Conservation (phyloP, 257 asterid species). For the Lantana camara region DNA sequence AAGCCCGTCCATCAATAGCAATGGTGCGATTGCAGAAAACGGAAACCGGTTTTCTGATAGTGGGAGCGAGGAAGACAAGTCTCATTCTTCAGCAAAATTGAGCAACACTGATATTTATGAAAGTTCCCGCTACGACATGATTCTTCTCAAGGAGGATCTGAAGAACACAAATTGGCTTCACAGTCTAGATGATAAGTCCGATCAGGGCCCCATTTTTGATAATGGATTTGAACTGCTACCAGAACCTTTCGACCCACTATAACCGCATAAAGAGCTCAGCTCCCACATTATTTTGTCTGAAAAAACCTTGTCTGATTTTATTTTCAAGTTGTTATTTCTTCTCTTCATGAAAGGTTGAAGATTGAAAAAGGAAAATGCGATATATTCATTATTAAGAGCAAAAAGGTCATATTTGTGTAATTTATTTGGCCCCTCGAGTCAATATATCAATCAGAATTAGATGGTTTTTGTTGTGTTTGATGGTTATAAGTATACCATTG, state of each 20-base stretch:
- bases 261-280: slow-evolving; percentile 36
- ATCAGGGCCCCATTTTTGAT: slow-evolving; percentile 80
- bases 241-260: slow-evolving; percentile 83
- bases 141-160: slow-evolving; percentile 82
- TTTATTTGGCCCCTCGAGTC: not conserved
- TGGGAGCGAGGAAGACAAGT: slow-evolving; percentile 63
- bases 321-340: slow-evolving; percentile 9
- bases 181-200: slow-evolving; percentile 77
- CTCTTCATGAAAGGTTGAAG: slow-evolving; percentile 13
- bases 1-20: slow-evolving; percentile 32
- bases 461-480: slow-evolving; percentile 8
- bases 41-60: slow-evolving; percentile 60
- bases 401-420: slow-evolving; percentile 25
- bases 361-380: slow-evolving; percentile 11
- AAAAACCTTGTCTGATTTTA: slow-evolving; percentile 23
- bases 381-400: slow-evolving; percentile 28
- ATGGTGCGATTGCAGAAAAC: slow-evolving; percentile 49
- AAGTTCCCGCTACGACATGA: slow-evolving; percentile 90
- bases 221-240: slow-evolving; percentile 86
- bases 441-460: not conserved
- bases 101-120: slow-evolving; percentile 68
- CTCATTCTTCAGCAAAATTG: slow-evolving; percentile 56
- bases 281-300: slow-evolving; percentile 15
- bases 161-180: slow-evolving; percentile 90
- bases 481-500: not conserved